Percentiles rank a stretch among this genome's conserved stretches.
Conservation (phyloP, 305 asterid species). For the Euphrasia arctica region DNA sequence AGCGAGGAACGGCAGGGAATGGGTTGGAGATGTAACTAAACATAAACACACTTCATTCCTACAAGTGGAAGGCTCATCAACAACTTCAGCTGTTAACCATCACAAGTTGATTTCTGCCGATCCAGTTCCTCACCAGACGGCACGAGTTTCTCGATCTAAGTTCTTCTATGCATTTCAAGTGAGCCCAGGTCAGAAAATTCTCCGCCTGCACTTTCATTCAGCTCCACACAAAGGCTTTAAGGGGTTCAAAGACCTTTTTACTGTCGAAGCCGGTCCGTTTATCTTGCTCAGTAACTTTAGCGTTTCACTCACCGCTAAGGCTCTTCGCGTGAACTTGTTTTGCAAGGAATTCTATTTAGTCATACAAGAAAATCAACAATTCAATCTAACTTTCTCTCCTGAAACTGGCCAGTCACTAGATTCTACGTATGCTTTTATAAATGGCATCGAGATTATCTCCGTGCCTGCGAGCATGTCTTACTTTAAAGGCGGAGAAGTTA, state of each 20-base stretch:
- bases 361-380: conserved; percentile 1
- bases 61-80: conserved; percentile 31
- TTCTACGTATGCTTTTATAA: conserved; percentile 35
- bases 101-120: neutral
- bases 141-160: conserved; percentile 14
- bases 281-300: conserved; percentile 18
- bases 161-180: conserved; percentile 22
- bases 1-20: conserved; percentile 13
- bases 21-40: conserved; percentile 27
- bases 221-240: conserved; percentile 21
- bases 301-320: conserved; percentile 16
- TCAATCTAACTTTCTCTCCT: conserved; percentile 22
- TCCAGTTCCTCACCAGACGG: conserved; percentile 25
- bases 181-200: conserved; percentile 27
- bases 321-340: conserved; percentile 15
- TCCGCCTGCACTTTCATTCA: conserved; percentile 25
- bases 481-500: conserved; percentile 6
- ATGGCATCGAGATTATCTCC: conserved; percentile 37
- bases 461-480: conserved; percentile 24
- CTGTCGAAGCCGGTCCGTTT: conserved; percentile 26
- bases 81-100: conserved; percentile 22
- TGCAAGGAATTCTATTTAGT: conserved; percentile 22
- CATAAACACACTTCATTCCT: conserved; percentile 9
- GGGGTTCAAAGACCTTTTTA: conserved; percentile 26
- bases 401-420: conserved; percentile 15